These are phyloP conservation scores for Rutstroemia sp. DNA, from an alignment of 2,329 filamentous ascomycete species.

Conservation along the genomic window DNA sequence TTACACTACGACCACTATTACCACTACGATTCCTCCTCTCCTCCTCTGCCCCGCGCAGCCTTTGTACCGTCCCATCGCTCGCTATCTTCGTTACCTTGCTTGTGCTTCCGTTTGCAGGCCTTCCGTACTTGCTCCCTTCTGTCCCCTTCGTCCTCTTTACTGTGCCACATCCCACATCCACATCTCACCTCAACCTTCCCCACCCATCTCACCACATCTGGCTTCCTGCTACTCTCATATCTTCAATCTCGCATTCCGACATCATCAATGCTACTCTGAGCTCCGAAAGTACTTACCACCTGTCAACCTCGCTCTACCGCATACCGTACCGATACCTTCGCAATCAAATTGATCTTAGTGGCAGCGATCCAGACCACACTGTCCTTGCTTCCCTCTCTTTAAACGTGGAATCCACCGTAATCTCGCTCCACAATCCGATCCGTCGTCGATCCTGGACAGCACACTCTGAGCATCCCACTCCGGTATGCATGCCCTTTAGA, in stretches of 20 bases:
- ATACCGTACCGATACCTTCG: conserved; percentile 1
- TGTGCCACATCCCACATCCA: conserved; percentile 11
- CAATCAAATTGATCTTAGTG: conserved; percentile 7
- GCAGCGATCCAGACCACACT: conserved; percentile 7
- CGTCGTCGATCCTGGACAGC: conserved; percentile 22
- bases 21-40: background rate
- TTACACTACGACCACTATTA: too few relatives aligned
- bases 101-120: conserved; percentile 3
- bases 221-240: background rate
- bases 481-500: conserved; percentile 21
- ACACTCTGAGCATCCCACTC: conserved; percentile 23
- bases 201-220: conserved; percentile 1
- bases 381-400: conserved; percentile 23
- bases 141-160: conserved; percentile 2
- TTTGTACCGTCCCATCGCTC: background rate
- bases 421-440: conserved; percentile 29
- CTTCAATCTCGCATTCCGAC: background rate
- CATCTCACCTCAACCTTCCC: conserved; percentile 7
- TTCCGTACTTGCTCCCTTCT: conserved; percentile 1
- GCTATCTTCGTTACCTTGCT: background rate
- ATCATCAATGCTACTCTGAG: background rate
- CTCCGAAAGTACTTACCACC: background rate
- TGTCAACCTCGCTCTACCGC: conserved; percentile 1
- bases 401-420: conserved; percentile 25
- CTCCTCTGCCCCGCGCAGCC: conserved; percentile 1